Conservation (phyloP, 495 filamentous ascomycete genomes). For the Physcia stellaris region DNA sequence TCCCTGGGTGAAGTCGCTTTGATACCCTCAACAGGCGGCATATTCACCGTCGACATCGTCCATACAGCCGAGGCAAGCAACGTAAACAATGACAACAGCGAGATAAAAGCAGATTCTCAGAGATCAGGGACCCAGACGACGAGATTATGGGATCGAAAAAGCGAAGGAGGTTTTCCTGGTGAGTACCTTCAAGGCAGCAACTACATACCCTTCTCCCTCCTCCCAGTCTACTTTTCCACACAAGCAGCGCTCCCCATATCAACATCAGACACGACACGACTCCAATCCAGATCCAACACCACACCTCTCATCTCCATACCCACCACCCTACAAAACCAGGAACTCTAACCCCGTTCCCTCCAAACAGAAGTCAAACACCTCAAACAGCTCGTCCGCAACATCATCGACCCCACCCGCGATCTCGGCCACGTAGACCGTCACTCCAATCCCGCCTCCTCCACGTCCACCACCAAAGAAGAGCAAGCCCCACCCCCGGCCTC, state of each 20-base stretch:
- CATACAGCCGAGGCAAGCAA: slow-evolving; percentile 14
- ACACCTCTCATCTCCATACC: not conserved
- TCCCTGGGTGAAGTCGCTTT: slow-evolving; percentile 84
- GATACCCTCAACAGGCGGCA: slow-evolving; percentile 69
- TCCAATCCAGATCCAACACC: too few species aligned
- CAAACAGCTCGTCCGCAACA: slow-evolving; percentile 77
- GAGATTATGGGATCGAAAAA: slow-evolving; percentile 79
- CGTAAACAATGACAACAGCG: slow-evolving; percentile 5
- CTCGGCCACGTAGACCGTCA: slow-evolving; percentile 65
- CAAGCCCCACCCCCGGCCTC: too few species aligned
- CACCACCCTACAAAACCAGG: not conserved
- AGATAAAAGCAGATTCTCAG: too few species aligned
- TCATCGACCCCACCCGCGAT: slow-evolving; percentile 61
- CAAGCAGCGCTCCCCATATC: too few species aligned
- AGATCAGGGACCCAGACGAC: slow-evolving; percentile 27
- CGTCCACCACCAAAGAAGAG: not conserved
- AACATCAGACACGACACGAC: too few species aligned
- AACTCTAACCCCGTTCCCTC: not conserved
- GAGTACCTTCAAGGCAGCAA: too few species aligned
- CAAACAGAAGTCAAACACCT: slow-evolving; percentile 67
- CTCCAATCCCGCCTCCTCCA: not conserved
- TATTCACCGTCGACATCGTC: slow-evolving; percentile 60
- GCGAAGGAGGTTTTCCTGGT: slow-evolving; percentile 83
- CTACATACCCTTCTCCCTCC: too few species aligned
- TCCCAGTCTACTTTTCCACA: too few species aligned